phyloP scores from a whole-genome alignment of 2,329 filamentous ascomycete genomes.

The Fusarium abutilonis region DNA sequence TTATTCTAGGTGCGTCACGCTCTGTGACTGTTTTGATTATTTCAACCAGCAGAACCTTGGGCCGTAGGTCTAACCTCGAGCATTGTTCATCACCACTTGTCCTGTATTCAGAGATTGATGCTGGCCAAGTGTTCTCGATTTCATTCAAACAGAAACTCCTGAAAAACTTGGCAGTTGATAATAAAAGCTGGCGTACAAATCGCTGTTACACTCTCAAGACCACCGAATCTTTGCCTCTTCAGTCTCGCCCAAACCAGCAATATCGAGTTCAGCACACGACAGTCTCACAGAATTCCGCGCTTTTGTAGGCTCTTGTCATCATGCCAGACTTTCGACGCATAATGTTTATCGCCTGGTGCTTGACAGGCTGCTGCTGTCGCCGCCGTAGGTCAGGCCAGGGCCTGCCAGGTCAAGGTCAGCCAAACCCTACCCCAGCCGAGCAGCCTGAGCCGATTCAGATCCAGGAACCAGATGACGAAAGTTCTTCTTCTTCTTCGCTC shows the following conservation, averaged over 20 bases:
- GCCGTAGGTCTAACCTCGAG: neutral
- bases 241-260: neutral
- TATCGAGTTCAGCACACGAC: neutral
- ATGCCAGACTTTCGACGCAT: conserved; percentile 37
- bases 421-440: neutral
- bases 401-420: neutral
- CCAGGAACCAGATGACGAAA: neutral
- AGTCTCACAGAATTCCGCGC: neutral
- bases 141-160: neutral
- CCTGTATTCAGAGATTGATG: neutral
- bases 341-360: conserved; percentile 7
- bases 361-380: conserved; percentile 14
- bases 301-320: neutral
- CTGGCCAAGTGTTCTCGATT: neutral
- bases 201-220: too few species aligned
- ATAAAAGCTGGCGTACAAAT: neutral
- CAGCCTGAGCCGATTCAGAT: neutral
- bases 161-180: neutral
- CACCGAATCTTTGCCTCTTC: neutral
- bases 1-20: neutral
- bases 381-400: neutral
- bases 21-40: neutral
- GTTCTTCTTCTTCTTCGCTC: neutral
- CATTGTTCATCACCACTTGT: neutral
- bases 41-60: neutral